Conservation (phyloP, 2,329 filamentous ascomycete species). For the Pseudogymnoascus sp. region DNA sequence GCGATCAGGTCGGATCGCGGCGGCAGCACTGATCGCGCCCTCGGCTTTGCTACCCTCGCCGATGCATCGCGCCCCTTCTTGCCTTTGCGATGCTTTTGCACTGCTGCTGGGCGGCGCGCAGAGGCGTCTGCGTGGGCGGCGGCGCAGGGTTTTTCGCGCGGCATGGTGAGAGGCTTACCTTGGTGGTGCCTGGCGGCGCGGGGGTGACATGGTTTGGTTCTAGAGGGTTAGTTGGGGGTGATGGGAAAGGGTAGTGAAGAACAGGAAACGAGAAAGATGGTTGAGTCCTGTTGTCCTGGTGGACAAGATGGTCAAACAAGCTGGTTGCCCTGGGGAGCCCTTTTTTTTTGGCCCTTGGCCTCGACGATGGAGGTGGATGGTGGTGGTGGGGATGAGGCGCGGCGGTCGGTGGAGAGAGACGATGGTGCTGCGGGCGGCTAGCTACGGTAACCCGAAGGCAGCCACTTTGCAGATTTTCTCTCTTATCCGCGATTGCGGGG, state of each 20-base stretch:
- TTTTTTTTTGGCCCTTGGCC: not conserved
- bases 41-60: slow-evolving; percentile 18
- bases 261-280: not conserved
- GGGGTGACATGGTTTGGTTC: not conserved
- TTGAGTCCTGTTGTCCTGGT: not conserved
- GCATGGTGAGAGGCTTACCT: not conserved
- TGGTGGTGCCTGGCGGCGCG: not conserved
- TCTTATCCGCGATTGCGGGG: not conserved
- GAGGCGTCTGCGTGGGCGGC: not conserved
- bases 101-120: not conserved
- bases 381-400: not conserved
- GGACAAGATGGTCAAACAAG: not conserved
- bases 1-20: slow-evolving; percentile 25
- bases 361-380: not conserved
- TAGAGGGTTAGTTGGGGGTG: not conserved
- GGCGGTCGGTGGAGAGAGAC: no score
- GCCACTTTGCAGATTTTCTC: not conserved
- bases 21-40: slow-evolving; percentile 20
- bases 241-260: not conserved
- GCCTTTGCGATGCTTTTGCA: slow-evolving; percentile 9
- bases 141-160: not conserved
- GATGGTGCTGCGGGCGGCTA: not conserved
- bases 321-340: not conserved
- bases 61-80: slow-evolving; percentile 16
- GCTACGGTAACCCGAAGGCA: not conserved